Conservation (phyloP, 257 asterid species). For the Solanum lycopersicoides region DNA sequence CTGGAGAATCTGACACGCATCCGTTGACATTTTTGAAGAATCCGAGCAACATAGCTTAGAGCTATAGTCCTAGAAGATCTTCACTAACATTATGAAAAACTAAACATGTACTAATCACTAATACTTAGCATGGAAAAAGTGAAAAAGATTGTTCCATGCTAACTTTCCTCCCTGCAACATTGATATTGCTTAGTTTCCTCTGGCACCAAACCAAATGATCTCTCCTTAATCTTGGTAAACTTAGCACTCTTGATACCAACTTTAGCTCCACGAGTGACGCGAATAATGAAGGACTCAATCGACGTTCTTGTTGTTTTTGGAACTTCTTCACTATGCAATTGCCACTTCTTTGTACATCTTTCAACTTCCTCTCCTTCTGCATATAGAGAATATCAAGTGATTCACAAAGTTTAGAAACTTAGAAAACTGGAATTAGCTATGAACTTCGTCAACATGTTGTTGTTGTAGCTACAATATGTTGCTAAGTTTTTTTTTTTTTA, state of each 20-base stretch:
- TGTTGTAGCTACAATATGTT: neutral
- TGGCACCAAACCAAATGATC: constrained; percentile 68
- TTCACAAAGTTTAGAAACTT: neutral
- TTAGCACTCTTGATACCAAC: constrained; percentile 47
- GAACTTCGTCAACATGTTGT: neutral
- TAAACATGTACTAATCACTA: neutral
- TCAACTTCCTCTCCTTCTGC: constrained; percentile 70
- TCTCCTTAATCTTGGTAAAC: constrained; percentile 38
- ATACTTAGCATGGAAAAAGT: constrained; percentile 65
- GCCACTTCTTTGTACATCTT: constrained; percentile 42
- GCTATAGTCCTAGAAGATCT: neutral
- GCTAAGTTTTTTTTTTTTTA: neutral
- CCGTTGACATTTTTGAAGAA: neutral
- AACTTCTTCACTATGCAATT: constrained; percentile 72
- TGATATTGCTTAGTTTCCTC: constrained; percentile 45
- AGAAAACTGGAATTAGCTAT: neutral
- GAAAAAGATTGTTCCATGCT: constrained; percentile 50
- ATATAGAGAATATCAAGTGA: neutral
- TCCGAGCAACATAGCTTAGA: neutral
- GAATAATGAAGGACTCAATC: constrained; percentile 9
- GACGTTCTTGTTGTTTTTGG: constrained; percentile 24
- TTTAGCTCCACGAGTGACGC: constrained; percentile 55
- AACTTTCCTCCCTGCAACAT: constrained; percentile 41
- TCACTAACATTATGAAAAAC: neutral
- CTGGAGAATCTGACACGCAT: neutral